Conservation (phyloP, 768 basidiomycete genomes). For the Exsudoporus frostii region DNA sequence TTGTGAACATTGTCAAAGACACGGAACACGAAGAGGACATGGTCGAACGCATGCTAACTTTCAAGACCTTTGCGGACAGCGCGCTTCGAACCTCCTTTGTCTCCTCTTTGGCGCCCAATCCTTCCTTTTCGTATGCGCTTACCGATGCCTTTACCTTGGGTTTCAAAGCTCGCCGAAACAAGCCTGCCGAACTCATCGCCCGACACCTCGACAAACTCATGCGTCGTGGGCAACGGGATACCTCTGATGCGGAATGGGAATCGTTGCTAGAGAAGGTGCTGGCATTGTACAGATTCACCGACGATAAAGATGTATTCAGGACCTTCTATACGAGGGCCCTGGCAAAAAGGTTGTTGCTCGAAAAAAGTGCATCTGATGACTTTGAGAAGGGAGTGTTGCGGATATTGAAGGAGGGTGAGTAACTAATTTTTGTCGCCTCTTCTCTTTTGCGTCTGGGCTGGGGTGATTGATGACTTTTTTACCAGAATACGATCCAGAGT, state of each 20-base stretch:
- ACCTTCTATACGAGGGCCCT: constrained; percentile 87
- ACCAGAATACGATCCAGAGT: constrained; percentile 91
- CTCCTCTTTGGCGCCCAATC: constrained; percentile 40
- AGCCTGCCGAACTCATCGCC: constrained; percentile 92
- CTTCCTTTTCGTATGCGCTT: constrained; percentile 64
- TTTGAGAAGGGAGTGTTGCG: constrained; percentile 82
- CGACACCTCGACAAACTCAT: constrained; percentile 85
- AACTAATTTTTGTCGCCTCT: neutral
- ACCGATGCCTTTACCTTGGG: constrained; percentile 69
- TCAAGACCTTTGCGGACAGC: constrained; percentile 58
- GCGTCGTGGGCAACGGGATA: constrained; percentile 78
- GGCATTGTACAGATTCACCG: constrained; percentile 78
- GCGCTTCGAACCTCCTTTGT: constrained; percentile 52
- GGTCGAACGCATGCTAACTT: constrained; percentile 67
- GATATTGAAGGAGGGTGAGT: constrained; percentile 79
- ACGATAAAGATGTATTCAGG: constrained; percentile 92
- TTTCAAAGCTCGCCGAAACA: constrained; percentile 73
- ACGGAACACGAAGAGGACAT: constrained; percentile 64
- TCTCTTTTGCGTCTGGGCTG: neutral
- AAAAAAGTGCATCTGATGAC: constrained; percentile 81
- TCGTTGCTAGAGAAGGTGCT: constrained; percentile 62
- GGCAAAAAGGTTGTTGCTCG: constrained; percentile 84
- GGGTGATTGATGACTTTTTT: constrained; percentile 13
- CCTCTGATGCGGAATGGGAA: constrained; percentile 62
- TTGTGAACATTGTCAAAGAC: constrained; percentile 66